Base-by-base conservation (phyloP, 495 filamentous ascomycete genomes). In the Saxophila tyrrhenica region DNA sequence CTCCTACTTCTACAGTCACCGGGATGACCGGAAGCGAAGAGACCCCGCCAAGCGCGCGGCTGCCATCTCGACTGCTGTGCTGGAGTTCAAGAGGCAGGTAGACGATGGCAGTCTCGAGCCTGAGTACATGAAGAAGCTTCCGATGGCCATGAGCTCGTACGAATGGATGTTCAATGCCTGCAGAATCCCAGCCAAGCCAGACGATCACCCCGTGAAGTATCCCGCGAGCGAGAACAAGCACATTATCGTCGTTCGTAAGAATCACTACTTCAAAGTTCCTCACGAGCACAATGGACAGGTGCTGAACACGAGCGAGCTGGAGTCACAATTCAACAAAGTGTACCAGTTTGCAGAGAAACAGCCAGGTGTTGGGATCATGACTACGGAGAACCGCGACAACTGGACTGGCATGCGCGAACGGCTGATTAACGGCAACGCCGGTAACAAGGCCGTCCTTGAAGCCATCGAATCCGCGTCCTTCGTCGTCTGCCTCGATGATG, bases 1-100 rank as follows among this genome's bases (percentile, higher is more conserved):
- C 60, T 94, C 88, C 67, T 99, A 99, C 77, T 99, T 99, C 73
- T 99, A 99, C 75, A 95, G 89, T 35, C 91, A 95, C 76, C 80
- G 85, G 51, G 94, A 99, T 68, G 94, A 99, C 67, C 82, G 89
- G 48, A 76, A 83, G 63, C 81, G 91, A 52, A 83, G 89, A 35
- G 77, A 94, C 72, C 94, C 92, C 2, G 85, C 83, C 54, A 91
- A 92, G 75, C 85, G 94, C 54, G 94, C 94, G 15, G 94, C 94
- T 0, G 89, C 89, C 44, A 81, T 99, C 59, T 81, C 86, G 1
- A 86, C 85, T 11, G 86, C 86, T 1, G 81, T 81, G 3, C 78
- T 99, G 38, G 85, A 91, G 65, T 97, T 99, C 79, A 94, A 95
- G 78, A 83, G 83, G 66, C 80, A 88, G 71, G 92, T 97, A 1